Conservation (phyloP, 108 stramenopile species). For the Fragilariopsis cylindrus region DNA sequence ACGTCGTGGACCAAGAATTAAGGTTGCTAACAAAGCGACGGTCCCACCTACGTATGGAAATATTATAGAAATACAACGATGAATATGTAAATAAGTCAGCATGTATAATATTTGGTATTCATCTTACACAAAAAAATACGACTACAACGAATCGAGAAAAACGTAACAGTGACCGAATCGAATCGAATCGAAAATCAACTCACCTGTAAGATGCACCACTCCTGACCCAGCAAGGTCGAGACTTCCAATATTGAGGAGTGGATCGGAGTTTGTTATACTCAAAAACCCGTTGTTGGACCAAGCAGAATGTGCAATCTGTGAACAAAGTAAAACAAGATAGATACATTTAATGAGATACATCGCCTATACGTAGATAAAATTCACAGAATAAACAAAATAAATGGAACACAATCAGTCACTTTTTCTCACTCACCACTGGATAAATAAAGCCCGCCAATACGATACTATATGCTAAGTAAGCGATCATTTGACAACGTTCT, state of each 20-base stretch:
- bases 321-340: background rate
- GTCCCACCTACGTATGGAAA: slow-evolving; percentile 28
- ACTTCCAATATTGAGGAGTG: slow-evolving; percentile 52
- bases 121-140: too few relatives aligned
- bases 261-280: slow-evolving; percentile 48
- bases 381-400: slow-evolving; percentile 56
- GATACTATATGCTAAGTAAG: slow-evolving; percentile 78
- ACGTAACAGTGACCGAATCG: background rate
- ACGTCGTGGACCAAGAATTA: slow-evolving; percentile 50
- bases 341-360: slow-evolving; percentile 57
- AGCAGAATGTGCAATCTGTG: slow-evolving; percentile 57
- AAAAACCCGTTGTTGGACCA: slow-evolving; percentile 87
- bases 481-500: slow-evolving; percentile 83
- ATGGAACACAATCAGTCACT: background rate
- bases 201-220: slow-evolving; percentile 73
- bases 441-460: slow-evolving; percentile 83
- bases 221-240: slow-evolving; percentile 82
- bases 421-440: slow-evolving; percentile 48
- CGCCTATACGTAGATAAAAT: slow-evolving; percentile 25
- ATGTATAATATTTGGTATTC: background rate
- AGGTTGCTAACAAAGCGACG: slow-evolving; percentile 60
- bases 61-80: too few relatives aligned
- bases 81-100: background rate
- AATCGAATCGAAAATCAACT: background rate
- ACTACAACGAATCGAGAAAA: background rate